Conservation (phyloP, 1,139 yeast genomes). For the Debaryomycetaceae sp. region DNA sequence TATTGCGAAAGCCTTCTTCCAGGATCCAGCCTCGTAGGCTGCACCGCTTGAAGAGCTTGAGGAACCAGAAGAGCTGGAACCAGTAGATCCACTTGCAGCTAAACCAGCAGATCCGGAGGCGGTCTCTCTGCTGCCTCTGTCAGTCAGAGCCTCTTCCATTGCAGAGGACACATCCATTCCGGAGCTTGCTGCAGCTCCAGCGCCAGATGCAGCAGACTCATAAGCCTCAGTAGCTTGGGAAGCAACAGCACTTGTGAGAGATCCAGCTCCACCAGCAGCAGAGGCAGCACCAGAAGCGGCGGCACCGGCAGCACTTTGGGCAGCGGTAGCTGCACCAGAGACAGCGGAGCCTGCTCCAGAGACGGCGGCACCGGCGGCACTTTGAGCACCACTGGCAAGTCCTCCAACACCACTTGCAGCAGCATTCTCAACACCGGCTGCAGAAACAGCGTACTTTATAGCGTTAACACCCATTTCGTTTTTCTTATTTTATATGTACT, state of each 20-base stretch:
- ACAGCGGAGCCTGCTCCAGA: constrained; percentile 11
- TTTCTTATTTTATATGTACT: neutral
- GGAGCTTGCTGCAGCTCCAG: constrained; percentile 7
- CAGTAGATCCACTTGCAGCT: constrained; percentile 11
- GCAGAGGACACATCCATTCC: constrained; percentile 13
- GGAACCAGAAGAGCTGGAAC: constrained; percentile 11
- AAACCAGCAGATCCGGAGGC: constrained; percentile 12
- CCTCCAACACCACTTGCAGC: constrained; percentile 1
- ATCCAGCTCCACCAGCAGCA: constrained; percentile 11
- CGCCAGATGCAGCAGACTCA: constrained; percentile 2
- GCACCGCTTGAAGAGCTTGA: constrained; percentile 7
- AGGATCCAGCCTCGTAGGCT: constrained; percentile 22
- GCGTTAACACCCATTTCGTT: constrained; percentile 18
- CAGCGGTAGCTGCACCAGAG: constrained; percentile 11
- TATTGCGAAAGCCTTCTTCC: constrained; percentile 41
- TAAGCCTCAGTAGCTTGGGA: constrained; percentile 3
- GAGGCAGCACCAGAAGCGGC: constrained; percentile 17
- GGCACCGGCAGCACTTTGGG: constrained; percentile 17
- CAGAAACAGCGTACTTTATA: constrained; percentile 17
- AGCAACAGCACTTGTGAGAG: constrained; percentile 11
- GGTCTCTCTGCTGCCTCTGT: constrained; percentile 7
- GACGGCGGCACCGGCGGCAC: constrained; percentile 6
- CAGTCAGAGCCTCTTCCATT: constrained; percentile 13
- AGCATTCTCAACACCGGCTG: constrained; percentile 6
- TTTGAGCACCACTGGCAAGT: constrained; percentile 1